These are phyloP conservation scores for Alternaria infectoria DNA, from an alignment of 2,329 filamentous ascomycete species.

Conservation along the genomic window DNA sequence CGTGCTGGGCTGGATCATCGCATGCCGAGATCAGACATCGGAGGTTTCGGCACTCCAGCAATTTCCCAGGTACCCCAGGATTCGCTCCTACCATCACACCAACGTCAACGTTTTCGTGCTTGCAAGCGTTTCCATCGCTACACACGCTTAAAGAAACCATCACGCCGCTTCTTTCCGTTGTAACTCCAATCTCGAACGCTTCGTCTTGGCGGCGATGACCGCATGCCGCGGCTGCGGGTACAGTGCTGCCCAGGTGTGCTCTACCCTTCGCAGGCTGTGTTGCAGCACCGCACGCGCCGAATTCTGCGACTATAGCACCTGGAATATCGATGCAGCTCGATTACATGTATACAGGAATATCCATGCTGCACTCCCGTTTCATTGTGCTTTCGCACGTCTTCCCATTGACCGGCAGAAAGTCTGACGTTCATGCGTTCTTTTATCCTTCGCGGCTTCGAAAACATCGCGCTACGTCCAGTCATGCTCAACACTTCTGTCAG, in stretches of 20 bases:
- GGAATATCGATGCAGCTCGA: slow-evolving; percentile 15
- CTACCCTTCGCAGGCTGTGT: neutral
- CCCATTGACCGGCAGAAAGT: slow-evolving; percentile 17
- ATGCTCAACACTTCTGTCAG: slow-evolving; percentile 28
- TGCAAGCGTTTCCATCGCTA: neutral
- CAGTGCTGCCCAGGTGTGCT: neutral
- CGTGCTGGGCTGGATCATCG: slow-evolving; percentile 21
- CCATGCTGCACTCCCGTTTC: slow-evolving; percentile 29
- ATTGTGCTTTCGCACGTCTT: slow-evolving; percentile 20
- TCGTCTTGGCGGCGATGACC: neutral
- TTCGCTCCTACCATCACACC: neutral
- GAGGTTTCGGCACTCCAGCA: slow-evolving; percentile 15
- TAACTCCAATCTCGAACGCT: neutral
- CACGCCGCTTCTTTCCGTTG: neutral
- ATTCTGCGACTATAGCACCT: slow-evolving; percentile 6
- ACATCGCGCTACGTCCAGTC: slow-evolving; percentile 23
- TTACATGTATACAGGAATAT: slow-evolving; percentile 11
- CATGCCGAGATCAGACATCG: slow-evolving; percentile 27
- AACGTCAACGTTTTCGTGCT: neutral
- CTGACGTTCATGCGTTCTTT: slow-evolving; percentile 35
- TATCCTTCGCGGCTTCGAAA: slow-evolving; percentile 26
- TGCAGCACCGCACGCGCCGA: neutral
- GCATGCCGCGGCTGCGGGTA: neutral
- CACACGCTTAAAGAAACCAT: neutral
- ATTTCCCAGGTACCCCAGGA: slow-evolving; percentile 7